These are phyloP conservation scores for Claviceps quebecensis DNA, from an alignment of 2,329 filamentous ascomycete genomes.

Conservation along the genomic window DNA sequence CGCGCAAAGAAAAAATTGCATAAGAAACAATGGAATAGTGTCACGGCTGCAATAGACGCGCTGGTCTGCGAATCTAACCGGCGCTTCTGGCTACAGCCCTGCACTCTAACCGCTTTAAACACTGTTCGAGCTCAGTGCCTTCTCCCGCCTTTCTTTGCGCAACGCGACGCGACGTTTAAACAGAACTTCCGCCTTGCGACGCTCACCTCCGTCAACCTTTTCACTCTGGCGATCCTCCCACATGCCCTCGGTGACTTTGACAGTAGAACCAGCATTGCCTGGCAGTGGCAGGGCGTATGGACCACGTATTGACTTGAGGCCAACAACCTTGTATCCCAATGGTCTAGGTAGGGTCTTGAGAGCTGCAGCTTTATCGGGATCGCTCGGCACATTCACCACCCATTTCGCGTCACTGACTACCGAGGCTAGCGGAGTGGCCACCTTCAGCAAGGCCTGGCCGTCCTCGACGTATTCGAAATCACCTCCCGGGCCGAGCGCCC, in stretches of 20 bases:
- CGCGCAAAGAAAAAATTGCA: neutral
- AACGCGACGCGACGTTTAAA: constrained; percentile 74
- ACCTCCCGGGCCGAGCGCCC: constrained; percentile 67
- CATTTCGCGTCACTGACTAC: constrained; percentile 31
- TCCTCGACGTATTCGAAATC: constrained; percentile 60
- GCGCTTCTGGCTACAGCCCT: too few species aligned
- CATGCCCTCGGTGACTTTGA: constrained; percentile 70
- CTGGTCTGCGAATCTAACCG: too few species aligned
- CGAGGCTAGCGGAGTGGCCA: constrained; percentile 26
- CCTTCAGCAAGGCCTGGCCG: constrained; percentile 36
- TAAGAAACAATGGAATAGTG: neutral
- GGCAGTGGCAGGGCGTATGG: constrained; percentile 59
- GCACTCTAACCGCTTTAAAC: constrained; percentile 8
- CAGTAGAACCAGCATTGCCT: constrained; percentile 46
- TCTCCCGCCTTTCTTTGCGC: constrained; percentile 52
- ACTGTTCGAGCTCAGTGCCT: too few species aligned
- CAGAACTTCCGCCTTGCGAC: constrained; percentile 69
- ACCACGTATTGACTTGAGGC: constrained; percentile 57
- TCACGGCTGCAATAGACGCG: too few species aligned
- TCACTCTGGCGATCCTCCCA: constrained; percentile 80
- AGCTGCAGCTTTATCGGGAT: constrained; percentile 14
- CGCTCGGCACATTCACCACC: constrained; percentile 41
- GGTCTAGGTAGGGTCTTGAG: constrained; percentile 16
- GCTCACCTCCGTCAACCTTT: constrained; percentile 95
- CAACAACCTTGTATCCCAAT: constrained; percentile 47